Conservation (phyloP, 2,329 filamentous ascomycete species). For the Fusarium lyarnte region DNA sequence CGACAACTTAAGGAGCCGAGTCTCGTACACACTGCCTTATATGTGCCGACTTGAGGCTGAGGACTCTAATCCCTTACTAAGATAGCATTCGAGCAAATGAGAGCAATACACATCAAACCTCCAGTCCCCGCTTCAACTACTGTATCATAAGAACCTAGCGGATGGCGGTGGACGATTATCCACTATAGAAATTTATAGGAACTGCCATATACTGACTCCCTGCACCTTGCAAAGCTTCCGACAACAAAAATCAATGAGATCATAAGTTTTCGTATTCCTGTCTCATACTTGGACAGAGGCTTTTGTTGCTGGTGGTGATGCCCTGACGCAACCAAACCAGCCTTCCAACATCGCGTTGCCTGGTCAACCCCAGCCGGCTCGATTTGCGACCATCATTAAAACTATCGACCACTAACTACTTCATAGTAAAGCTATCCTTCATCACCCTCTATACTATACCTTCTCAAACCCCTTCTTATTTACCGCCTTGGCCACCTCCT, state of each 20-base stretch:
- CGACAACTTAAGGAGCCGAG: neutral
- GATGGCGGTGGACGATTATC: constrained; percentile 25
- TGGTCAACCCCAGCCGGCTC: constrained; percentile 39
- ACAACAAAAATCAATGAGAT: constrained; percentile 11
- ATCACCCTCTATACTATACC: neutral
- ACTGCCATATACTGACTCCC: constrained; percentile 1
- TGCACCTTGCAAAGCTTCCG: neutral
- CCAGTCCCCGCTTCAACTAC: constrained; percentile 31
- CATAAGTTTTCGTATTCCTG: constrained; percentile 9
- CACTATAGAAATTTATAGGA: constrained; percentile 18
- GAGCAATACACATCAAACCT: constrained; percentile 41
- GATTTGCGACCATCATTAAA: constrained; percentile 29
- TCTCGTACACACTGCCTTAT: neutral
- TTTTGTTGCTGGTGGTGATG: constrained; percentile 39
- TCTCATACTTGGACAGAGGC: constrained; percentile 11
- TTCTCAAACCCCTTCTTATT: constrained; percentile 5
- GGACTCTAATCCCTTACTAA: constrained; percentile 3
- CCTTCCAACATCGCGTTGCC: constrained; percentile 35
- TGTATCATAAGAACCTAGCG: constrained; percentile 16
- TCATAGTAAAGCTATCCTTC: constrained; percentile 13
- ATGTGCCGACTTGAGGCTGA: neutral
- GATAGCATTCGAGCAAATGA: constrained; percentile 37
- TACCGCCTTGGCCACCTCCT: neutral
- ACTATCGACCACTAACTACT: constrained; percentile 13
- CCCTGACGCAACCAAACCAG: constrained; percentile 31